Percentiles rank a stretch among this genome's conserved stretches.
phyloP scores from a whole-genome alignment of 164 flowering plant genomes.

The Houttuynia cordata region DNA sequence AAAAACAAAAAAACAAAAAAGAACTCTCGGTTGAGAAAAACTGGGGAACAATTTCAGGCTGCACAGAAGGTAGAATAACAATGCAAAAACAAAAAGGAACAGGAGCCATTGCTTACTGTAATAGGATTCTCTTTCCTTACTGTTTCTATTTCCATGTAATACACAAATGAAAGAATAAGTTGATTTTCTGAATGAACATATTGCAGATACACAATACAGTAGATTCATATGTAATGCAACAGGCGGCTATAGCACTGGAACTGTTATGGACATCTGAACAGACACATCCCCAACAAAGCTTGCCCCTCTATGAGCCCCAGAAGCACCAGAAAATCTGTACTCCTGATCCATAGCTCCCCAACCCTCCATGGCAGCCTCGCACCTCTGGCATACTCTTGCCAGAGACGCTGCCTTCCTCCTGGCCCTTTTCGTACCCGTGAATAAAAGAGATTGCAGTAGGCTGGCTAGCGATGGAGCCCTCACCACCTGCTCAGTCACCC shows the following conservation, averaged over 20 bases:
- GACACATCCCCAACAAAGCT: conserved; percentile 34
- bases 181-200: conserved; percentile 19
- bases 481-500: conserved; percentile 45
- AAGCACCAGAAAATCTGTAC: conserved; percentile 11
- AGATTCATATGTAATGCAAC: conserved; percentile 6
- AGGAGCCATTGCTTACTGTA: neutral
- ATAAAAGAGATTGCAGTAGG: conserved; percentile 53
- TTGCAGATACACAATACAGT: conserved; percentile 12
- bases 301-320: conserved; percentile 36
- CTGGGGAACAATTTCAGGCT: too few relatives aligned
- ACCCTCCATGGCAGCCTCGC: conserved; percentile 48
- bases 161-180: conserved; percentile 48
- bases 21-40: too few relatives aligned
- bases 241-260: conserved; percentile 46
- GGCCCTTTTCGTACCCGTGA: conserved; percentile 83
- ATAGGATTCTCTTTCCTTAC: conserved; percentile 16
- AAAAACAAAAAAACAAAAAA: too few relatives aligned
- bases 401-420: conserved; percentile 94
- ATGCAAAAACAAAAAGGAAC: too few relatives aligned
- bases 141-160: conserved; percentile 8
- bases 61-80: too few relatives aligned
- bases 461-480: conserved; percentile 66
- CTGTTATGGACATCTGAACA: conserved; percentile 29
- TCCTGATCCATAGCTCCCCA: neutral
- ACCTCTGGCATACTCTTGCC: conserved; percentile 72